Base-by-base conservation (phyloP, 768 basidiomycete genomes). In the Mrakia gelida region DNA sequence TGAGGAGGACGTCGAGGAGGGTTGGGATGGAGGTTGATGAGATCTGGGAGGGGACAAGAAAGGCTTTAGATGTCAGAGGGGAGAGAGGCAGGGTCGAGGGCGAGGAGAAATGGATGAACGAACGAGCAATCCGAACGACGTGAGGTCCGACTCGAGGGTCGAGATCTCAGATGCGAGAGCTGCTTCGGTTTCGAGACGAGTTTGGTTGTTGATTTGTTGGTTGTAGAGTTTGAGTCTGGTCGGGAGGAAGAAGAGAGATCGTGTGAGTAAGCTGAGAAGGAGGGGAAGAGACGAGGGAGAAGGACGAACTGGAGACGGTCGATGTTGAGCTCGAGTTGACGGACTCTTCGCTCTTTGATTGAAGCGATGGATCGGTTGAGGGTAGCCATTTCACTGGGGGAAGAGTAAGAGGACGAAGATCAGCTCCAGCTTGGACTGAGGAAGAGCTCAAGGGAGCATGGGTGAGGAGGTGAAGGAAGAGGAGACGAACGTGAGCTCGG, bases 281-380 rank as follows among this genome's bases (percentile, higher is more conserved):
- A n/a, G 16, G 67, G 1, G 34, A 21, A 26, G 34, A 34, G 34
- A 41, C 18, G 5, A 26, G 5, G 67, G 10, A 41, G 7, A 18
- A 18, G 67, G 6, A 70, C 67, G 38, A 41, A 70, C 67, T 41
- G 67, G 21, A 70, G 67, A 41, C 67, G 67, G 38, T 70, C 67
- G 67, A 70, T 70, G 67, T 70, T 70, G 38, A 70, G 67, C 67
- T 70, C 67, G 67, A 70, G 34, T n/a, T 70, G 67, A 43, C 67
- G 67, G 67, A 70, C 38, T 34, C 41, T 16, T 5, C 67, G 67
- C 9, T 70, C 67, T 41, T 70, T 70, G 41, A 70, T 15, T 9
- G 67, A 15, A 0, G 67, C 34, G 21, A 41, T 41, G 67, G 67
- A 70, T 41, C 38, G 41, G 41, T 70, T 70, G 23, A 70, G 32